These are phyloP conservation scores for Phytophthora quininea DNA, from an alignment of 352 stramenopile species.

Conservation along the genomic window DNA sequence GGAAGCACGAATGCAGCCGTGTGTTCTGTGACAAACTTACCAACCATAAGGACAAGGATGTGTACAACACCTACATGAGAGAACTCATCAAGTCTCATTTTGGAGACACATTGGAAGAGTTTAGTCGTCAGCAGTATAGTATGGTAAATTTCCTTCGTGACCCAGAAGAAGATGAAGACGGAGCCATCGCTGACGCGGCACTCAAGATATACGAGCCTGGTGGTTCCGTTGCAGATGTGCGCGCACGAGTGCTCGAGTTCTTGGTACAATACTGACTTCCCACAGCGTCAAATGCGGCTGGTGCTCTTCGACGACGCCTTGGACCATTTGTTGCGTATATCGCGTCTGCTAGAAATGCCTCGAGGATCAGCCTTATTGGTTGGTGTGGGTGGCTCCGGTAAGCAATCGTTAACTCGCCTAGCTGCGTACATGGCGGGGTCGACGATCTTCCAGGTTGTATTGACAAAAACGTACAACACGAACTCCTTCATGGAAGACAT, in stretches of 20 bases:
- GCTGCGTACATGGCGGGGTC: slow-evolving; percentile 96
- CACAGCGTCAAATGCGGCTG: slow-evolving; percentile 95
- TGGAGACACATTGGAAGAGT: slow-evolving; percentile 82
- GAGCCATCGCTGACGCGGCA: slow-evolving; percentile 92
- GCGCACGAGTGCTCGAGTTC: slow-evolving; percentile 93
- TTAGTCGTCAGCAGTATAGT: slow-evolving; percentile 79
- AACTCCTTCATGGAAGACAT: slow-evolving; percentile 98
- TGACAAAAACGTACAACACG: slow-evolving; percentile 99
- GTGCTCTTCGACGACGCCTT: slow-evolving; percentile 99
- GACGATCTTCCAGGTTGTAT: slow-evolving; percentile 97
- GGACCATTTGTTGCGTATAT: slow-evolving; percentile 96
- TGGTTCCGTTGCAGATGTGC: slow-evolving; percentile 92
- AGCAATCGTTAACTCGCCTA: slow-evolving; percentile 96
- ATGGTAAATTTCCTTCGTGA: slow-evolving; percentile 99
- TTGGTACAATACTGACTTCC: slow-evolving; percentile 97
- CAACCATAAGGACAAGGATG: slow-evolving; percentile 97
- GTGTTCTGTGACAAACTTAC: slow-evolving; percentile 99
- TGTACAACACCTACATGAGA: slow-evolving; percentile 92
- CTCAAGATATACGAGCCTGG: slow-evolving; percentile 98
- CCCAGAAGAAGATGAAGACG: slow-evolving; percentile 97
- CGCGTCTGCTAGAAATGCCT: slow-evolving; percentile 96
- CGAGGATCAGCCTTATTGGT: slow-evolving; percentile 96
- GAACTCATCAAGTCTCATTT: slow-evolving; percentile 93
- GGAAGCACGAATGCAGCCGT: slow-evolving; percentile 97
- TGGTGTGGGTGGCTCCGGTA: slow-evolving; percentile 96